These are phyloP conservation scores for Jatropha curcas DNA, from an alignment of 345 rosid species.

Conservation along the genomic window DNA sequence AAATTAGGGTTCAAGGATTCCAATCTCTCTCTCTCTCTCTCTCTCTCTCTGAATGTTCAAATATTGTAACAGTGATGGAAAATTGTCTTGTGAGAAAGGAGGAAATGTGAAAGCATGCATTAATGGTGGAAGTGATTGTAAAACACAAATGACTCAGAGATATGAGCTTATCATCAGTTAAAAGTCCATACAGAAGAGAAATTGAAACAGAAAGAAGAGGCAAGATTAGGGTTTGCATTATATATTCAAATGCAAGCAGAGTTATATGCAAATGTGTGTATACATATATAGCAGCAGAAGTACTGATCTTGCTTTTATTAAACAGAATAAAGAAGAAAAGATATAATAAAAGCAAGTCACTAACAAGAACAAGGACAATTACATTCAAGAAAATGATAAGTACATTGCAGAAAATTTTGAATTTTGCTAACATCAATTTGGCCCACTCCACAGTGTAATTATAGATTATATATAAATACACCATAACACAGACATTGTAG, in stretches of 20 bases:
- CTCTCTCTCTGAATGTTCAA: no score
- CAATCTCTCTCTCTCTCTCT: background rate
- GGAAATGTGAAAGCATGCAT: background rate
- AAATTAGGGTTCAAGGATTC: constrained; percentile 22
- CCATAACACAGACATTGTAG: no score
- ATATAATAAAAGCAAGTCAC: background rate
- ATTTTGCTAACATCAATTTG: no score
- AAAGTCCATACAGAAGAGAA: background rate
- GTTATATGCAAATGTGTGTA: background rate
- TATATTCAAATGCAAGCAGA: background rate
- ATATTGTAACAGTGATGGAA: background rate
- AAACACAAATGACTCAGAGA: background rate
- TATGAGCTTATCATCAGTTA: background rate
- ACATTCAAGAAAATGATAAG: background rate
- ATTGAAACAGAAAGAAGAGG: background rate
- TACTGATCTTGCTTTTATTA: background rate
- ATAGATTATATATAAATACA: no score
- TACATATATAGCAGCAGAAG: background rate
- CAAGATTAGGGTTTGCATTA: background rate
- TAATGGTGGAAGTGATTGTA: background rate
- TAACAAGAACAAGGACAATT: background rate
- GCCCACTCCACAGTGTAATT: no score
- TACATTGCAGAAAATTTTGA: background rate
- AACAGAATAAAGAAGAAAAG: background rate
- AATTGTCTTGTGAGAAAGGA: background rate